Percentiles rank a stretch among this genome's conserved stretches.
phyloP scores from a whole-genome alignment of 345 rosid species.

The Linum trigynum region DNA sequence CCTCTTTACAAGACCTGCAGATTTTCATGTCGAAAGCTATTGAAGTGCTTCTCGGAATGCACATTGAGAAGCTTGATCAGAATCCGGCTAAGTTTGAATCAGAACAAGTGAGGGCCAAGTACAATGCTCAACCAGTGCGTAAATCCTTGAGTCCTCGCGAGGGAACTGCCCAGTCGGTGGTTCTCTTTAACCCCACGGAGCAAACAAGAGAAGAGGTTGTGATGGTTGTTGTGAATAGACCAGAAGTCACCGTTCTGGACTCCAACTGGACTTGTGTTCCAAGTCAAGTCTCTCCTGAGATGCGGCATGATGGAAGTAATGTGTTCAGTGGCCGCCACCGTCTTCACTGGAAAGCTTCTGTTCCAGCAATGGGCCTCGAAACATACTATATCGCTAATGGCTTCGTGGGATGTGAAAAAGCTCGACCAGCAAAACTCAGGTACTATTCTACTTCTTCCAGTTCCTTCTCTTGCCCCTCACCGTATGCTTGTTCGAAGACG shows the following conservation, averaged over 20 bases:
- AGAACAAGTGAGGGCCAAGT: constrained; percentile 65
- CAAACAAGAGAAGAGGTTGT: constrained; percentile 79
- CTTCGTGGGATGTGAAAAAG: constrained; percentile 68
- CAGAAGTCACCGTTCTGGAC: constrained; percentile 72
- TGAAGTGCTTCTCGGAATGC: constrained; percentile 74
- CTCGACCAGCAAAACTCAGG: constrained; percentile 54
- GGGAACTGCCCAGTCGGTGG: constrained; percentile 69
- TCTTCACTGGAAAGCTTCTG: constrained; percentile 79
- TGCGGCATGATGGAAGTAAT: constrained; percentile 64
- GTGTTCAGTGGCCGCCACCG: constrained; percentile 79
- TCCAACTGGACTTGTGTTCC: constrained; percentile 82
- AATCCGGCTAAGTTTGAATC: constrained; percentile 70
- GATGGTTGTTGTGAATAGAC: constrained; percentile 55
- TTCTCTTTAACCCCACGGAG: constrained; percentile 78
- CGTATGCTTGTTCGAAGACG: constrained; percentile 63
- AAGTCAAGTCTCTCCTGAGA: constrained; percentile 91
- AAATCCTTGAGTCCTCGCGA: constrained; percentile 54
- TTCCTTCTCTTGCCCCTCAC: constrained; percentile 59
- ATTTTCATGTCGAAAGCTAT: constrained; percentile 94
- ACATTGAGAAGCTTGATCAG: constrained; percentile 71
- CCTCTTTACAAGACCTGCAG: constrained; percentile 80
- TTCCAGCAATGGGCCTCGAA: constrained; percentile 84
- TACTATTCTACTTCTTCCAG: constrained; percentile 35
- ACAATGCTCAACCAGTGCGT: constrained; percentile 75
- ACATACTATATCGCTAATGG: constrained; percentile 81